A percentile compares a stretch with the other conserved stretches of the same genome.
Evolutionary conservation across 768 basidiomycete species (phyloP).

Genomic region (Pleurotus cornucopiae): DNA sequence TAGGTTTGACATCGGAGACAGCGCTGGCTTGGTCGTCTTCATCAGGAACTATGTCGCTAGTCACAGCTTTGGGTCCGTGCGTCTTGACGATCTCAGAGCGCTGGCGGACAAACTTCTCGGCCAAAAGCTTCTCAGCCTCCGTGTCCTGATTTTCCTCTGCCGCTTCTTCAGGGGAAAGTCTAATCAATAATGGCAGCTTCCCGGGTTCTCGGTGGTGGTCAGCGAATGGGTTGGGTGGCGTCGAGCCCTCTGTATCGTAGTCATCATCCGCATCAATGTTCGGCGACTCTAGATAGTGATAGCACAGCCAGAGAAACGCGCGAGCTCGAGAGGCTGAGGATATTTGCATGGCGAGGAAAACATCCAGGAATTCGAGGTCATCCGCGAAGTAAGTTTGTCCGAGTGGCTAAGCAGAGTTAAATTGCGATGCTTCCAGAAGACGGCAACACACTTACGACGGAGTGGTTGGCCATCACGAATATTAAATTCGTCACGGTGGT

Average conservation of each 20-base stretch:
- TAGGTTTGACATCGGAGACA: constrained; percentile 17
- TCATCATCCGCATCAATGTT: constrained; percentile 29
- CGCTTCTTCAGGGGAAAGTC: constrained; percentile 35
- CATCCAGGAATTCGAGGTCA: constrained; percentile 71
- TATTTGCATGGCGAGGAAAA: constrained; percentile 74
- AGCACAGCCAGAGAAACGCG: constrained; percentile 82
- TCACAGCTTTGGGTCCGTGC: constrained; percentile 24
- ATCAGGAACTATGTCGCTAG: not conserved
- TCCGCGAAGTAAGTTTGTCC: constrained; percentile 71
- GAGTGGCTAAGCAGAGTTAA: constrained; percentile 39
- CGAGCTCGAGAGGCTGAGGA: constrained; percentile 70
- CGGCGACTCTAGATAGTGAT: constrained; percentile 62
- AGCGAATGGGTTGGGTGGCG: constrained; percentile 53
- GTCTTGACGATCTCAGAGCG: constrained; percentile 33
- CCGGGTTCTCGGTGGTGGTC: constrained; percentile 32
- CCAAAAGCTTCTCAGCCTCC: constrained; percentile 34
- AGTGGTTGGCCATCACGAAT: constrained; percentile 78
- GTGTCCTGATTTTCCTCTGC: constrained; percentile 44
- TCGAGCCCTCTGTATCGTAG: constrained; percentile 29
- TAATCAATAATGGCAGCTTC: constrained; percentile 31
- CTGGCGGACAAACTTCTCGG: constrained; percentile 34
- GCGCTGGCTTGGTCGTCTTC: constrained; percentile 4
- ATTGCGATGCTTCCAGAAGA: constrained; percentile 2
- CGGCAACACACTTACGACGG: constrained; percentile 48
- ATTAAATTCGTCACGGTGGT: constrained; percentile 86